phyloP scores from a whole-genome alignment of 352 stramenopile species.

The Saprolegnia parasitica region DNA sequence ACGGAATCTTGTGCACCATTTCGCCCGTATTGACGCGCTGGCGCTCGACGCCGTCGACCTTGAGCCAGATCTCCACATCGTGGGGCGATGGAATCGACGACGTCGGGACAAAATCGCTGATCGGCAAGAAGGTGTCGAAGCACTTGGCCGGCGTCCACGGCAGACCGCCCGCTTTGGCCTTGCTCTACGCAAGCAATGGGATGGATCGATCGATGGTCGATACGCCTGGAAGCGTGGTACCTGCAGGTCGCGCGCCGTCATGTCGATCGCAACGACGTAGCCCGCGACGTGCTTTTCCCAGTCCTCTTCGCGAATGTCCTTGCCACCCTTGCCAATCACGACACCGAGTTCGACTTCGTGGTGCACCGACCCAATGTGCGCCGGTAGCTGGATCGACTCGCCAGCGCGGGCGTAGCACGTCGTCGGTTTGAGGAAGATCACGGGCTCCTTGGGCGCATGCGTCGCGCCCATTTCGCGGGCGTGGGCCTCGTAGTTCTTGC shows the following conservation, averaged over 20 bases:
- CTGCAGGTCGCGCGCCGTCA: slow-evolving; percentile 74
- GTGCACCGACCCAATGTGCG: slow-evolving; percentile 68
- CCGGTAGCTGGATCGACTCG: slow-evolving; percentile 53
- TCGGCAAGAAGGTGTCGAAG: slow-evolving; percentile 74
- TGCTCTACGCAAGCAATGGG: slow-evolving; percentile 30
- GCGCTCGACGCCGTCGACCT: slow-evolving; percentile 65
- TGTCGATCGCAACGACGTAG: slow-evolving; percentile 74
- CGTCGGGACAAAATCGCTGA: slow-evolving; percentile 79
- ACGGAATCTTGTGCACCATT: slow-evolving; percentile 79
- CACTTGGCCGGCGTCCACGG: slow-evolving; percentile 76
- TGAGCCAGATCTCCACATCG: slow-evolving; percentile 75
- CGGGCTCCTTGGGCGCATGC: slow-evolving; percentile 58
- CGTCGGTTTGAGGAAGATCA: slow-evolving; percentile 81
- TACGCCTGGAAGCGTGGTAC: not conserved
- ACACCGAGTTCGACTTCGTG: slow-evolving; percentile 82
- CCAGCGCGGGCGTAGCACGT: slow-evolving; percentile 61
- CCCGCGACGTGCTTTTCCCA: slow-evolving; percentile 68
- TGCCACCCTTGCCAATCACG: slow-evolving; percentile 61
- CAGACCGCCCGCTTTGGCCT: slow-evolving; percentile 67
- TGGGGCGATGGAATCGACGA: slow-evolving; percentile 50
- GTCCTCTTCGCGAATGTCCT: slow-evolving; percentile 52
- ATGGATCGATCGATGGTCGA: not conserved
- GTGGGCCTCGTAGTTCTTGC: slow-evolving; percentile 83
- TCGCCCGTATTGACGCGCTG: slow-evolving; percentile 67
- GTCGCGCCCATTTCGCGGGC: slow-evolving; percentile 68